Conservation (phyloP, 768 basidiomycete species). For the Phylloporus sp. region DNA sequence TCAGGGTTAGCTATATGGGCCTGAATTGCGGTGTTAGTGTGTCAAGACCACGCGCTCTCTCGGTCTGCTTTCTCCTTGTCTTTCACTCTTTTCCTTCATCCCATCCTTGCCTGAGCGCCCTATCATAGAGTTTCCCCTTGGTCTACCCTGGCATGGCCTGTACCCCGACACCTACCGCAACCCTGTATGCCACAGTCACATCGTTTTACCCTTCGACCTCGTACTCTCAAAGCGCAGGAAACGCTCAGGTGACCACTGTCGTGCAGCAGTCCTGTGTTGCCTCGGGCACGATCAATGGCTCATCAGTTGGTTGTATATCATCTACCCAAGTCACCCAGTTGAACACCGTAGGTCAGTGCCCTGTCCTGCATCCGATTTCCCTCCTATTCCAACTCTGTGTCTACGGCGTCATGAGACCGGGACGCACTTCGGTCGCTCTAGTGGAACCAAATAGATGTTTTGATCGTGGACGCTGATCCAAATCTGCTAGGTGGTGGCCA, state of each 20-base stretch:
- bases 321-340: constrained; percentile 25
- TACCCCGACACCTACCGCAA: constrained; percentile 40
- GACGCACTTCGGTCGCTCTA: constrained; percentile 12
- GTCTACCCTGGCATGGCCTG: constrained; percentile 33
- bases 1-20: not conserved
- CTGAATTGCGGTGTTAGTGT: not conserved
- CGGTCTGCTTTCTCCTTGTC: not conserved
- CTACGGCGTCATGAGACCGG: constrained; percentile 9
- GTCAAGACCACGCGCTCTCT: not conserved
- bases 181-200: constrained; percentile 37
- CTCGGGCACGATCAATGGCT: constrained; percentile 24
- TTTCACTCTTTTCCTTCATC: not conserved
- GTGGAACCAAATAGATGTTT: not conserved
- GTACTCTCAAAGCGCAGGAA: constrained; percentile 32
- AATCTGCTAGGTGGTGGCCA: constrained; percentile 23
- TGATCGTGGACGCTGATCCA: constrained; percentile 12
- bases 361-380: not conserved
- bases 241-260: constrained; percentile 32
- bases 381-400: not conserved
- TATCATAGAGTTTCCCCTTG: not conserved
- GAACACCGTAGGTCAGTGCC: constrained; percentile 35
- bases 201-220: constrained; percentile 35
- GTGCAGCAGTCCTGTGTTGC: constrained; percentile 31
- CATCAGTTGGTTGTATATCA: constrained; percentile 29
- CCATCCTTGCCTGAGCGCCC: not conserved